Base-by-base conservation (phyloP, 208 protist genomes). In the Crithidia fasciculata region DNA sequence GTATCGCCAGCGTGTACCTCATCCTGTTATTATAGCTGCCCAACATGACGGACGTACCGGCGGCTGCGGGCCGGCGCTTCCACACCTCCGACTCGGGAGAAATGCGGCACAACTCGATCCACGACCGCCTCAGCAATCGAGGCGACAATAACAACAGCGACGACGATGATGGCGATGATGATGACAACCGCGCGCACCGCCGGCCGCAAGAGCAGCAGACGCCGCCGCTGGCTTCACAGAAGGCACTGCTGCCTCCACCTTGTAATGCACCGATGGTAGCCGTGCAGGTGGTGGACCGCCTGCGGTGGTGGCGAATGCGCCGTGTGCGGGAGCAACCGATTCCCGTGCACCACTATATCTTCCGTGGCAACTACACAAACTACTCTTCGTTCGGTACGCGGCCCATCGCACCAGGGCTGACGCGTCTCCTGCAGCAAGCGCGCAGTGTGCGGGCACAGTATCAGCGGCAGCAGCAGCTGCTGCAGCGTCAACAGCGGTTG, bases 261-360 rank as follows among this genome's bases (percentile, higher is more conserved):
- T 37, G n/a, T 39, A 54, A 58, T 0, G 68, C 55, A 53, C 49
- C 60, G 40, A 45, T 70, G 18, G 45, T 49, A 3, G 80, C 80
- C 5, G 78, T 78, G 44, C 83, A 88, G 67, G 75, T 93, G 12
- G 78, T 89, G n/a, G 90, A 95, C 57, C 87, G 90, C 7, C 72
- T 93, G 60, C 85, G 87, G 9, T 91, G 85, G 85, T 95, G 90
- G 88, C 85, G 90, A 28, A 64, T 53, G 3, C 72, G 69, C 12
- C 82, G 86, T 18, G 60, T 87, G 64, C 70, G 61, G 28, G 78
- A 91, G 67, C 76, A 77, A 12, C 85, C 85, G 36, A 39, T 89
- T 9, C 82, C 85, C 1, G 41, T 78, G 39, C 69, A 84, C 40
- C 82, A 87, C 69, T 78, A 81, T 39, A 69, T 87, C 13, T 67